Conservation (phyloP, 805 yeast genomes). For the Nakazawaea molendinolei region DNA sequence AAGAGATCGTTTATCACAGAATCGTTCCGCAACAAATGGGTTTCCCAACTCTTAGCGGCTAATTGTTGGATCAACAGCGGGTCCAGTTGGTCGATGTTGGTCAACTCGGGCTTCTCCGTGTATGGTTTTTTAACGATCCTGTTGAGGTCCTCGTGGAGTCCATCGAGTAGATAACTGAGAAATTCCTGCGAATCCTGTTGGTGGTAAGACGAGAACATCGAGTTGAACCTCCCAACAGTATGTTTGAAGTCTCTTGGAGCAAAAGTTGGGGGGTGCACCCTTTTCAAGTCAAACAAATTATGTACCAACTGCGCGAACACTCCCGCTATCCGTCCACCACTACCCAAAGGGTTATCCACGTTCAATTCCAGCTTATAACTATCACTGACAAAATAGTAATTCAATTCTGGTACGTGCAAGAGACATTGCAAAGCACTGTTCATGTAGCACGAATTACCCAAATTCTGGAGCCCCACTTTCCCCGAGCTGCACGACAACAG, state of each 20-base stretch:
- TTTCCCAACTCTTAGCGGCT: constrained; percentile 74
- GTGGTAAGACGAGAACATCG: constrained; percentile 70
- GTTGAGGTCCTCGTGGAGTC: constrained; percentile 88
- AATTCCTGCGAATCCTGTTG: constrained; percentile 96
- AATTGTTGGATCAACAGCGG: constrained; percentile 46
- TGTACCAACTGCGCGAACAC: constrained; percentile 68
- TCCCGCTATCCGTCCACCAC: constrained; percentile 71
- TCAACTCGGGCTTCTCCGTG: constrained; percentile 79
- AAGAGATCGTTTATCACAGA: constrained; percentile 81
- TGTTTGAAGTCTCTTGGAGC: constrained; percentile 76
- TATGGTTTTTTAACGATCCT: constrained; percentile 78
- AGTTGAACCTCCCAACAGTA: constrained; percentile 71
- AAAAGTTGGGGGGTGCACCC: constrained; percentile 19
- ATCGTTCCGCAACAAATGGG: constrained; percentile 74
- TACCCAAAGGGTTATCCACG: constrained; percentile 75
- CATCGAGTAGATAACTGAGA: constrained; percentile 79
- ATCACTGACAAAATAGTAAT: constrained; percentile 63
- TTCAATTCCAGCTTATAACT: constrained; percentile 64
- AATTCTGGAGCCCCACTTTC: constrained; percentile 59
- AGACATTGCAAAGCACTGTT: constrained; percentile 90
- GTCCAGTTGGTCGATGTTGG: constrained; percentile 54
- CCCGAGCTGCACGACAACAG: too few species aligned
- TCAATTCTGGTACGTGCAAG: constrained; percentile 77
- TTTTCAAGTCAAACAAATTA: constrained; percentile 38
- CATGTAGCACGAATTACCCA: constrained; percentile 94